These are phyloP conservation scores for Phoma sp. DNA, from an alignment of 2,329 filamentous ascomycete species.

Conservation along the genomic window DNA sequence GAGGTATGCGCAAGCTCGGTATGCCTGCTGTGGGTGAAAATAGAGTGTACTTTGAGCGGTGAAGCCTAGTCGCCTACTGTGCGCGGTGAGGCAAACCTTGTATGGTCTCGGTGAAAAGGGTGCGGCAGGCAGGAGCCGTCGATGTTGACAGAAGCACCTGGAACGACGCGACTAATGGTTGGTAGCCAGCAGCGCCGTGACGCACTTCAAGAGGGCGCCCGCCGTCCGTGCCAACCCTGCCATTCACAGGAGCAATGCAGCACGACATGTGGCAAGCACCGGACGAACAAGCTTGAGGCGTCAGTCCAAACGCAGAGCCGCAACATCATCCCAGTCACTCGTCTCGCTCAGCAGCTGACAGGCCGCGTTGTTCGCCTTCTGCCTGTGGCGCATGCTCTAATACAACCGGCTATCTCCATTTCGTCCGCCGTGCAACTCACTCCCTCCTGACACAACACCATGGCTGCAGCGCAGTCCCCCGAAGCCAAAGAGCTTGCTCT, in stretches of 20 bases:
- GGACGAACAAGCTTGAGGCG: constrained; percentile 25
- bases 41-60: neutral
- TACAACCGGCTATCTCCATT: constrained; percentile 5
- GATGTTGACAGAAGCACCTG: constrained; percentile 31
- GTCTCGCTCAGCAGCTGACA: constrained; percentile 20
- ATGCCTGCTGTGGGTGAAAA: constrained; percentile 6
- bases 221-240: constrained; percentile 30
- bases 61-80: neutral
- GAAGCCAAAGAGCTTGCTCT: constrained; percentile 81
- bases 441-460: constrained; percentile 23
- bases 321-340: constrained; percentile 11
- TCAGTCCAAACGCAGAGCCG: constrained; percentile 18
- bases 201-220: constrained; percentile 6
- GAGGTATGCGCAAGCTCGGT: constrained; percentile 21
- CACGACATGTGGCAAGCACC: constrained; percentile 33
- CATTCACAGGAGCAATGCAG: constrained; percentile 24
- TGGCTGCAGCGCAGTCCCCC: constrained; percentile 41
- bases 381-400: constrained; percentile 33
- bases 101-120: neutral
- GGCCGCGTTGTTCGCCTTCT: constrained; percentile 28
- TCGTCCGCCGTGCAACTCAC: constrained; percentile 4
- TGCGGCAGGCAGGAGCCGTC: constrained; percentile 18
- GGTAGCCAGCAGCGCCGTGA: constrained; percentile 28
- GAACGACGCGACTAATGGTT: constrained; percentile 35
- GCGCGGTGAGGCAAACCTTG: neutral